phyloP scores from a whole-genome alignment of 2,329 filamentous ascomycete species.

The Aspergillaceae sp. region DNA sequence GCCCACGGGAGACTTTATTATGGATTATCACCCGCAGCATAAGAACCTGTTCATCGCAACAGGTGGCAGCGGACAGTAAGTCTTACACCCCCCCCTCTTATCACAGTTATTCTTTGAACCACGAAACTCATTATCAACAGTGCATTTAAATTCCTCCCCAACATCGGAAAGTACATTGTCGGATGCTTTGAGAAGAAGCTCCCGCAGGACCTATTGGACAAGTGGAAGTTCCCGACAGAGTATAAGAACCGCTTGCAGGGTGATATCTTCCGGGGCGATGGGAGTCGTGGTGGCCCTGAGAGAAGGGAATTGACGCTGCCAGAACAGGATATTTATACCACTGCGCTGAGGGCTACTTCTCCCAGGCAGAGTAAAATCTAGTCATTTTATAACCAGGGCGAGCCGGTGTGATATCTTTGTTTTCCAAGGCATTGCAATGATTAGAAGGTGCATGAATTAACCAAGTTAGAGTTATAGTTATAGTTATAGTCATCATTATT shows the following conservation, averaged over 20 bases:
- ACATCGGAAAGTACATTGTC: slow-evolving; percentile 54
- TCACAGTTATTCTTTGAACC: no score
- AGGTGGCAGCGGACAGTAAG: slow-evolving; percentile 24
- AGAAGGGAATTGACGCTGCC: slow-evolving; percentile 16
- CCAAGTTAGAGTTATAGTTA: no score
- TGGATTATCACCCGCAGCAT: slow-evolving; percentile 57
- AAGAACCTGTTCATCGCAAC: slow-evolving; percentile 23
- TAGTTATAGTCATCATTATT: no score
- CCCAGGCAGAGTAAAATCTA: slow-evolving; percentile 17
- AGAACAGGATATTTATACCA: slow-evolving; percentile 10
- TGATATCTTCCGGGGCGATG: slow-evolving; percentile 17
- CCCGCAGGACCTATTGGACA: slow-evolving; percentile 48
- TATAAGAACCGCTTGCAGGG: slow-evolving; percentile 11
- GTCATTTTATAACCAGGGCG: background rate
- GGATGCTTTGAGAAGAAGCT: slow-evolving; percentile 43
- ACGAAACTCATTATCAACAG: slow-evolving; percentile 9
- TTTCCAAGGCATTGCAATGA: no score
- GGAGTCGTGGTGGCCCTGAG: slow-evolving; percentile 24
- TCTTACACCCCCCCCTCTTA: background rate
- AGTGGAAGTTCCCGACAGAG: slow-evolving; percentile 42
- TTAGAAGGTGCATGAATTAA: no score
- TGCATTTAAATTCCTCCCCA: slow-evolving; percentile 55
- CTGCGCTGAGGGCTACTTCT: slow-evolving; percentile 12
- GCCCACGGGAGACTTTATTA: slow-evolving; percentile 57
- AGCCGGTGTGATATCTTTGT: no score